Base-by-base conservation (phyloP, 208 protist species). In the Crithidia brevicula region DNA sequence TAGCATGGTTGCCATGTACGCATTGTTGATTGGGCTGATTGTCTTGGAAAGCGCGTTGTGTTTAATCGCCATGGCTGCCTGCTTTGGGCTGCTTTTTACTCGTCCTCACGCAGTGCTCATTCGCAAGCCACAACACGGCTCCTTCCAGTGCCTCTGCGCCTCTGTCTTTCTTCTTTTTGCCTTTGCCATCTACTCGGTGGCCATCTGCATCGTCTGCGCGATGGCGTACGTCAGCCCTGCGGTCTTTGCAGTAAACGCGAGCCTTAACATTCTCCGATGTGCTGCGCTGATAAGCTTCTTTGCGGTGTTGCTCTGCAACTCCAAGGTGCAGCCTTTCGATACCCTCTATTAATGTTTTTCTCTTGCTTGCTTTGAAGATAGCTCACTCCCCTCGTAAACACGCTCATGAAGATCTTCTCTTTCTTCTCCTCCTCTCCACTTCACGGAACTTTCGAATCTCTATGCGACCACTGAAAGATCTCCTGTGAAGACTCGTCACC, bases 81-180 rank as follows among this genome's bases (percentile, higher is more conserved):
- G 47, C 47, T 23, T 52, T 15, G 47, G 47, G 47, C 47, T 31
- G 47, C 47, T 20, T 15, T 52, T 52, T 23, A 52, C 47, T 5
- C 20, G 47, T 52, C 47, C 23, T 3, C 47, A 30, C 47, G 23
- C 47, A 23, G 47, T 52, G 16, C 23, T 52, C 47, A 52, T 52
- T 23, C 47, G 47, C 23, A 52, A 20, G 15, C 6, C 6, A 3
- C 7, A 3, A 18, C 25, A 20, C 47, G 6, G 20, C 47, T 30
- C 47, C 23, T 15, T 52, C 22, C 25, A 52, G 22, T 52, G 47
- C 15, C 23, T 30, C 47, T 30, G 47, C 23, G 47, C 23, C 47
- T 52, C 47, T 23, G 47, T 30, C 47, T 52, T 52, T 20, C 15
- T 23, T 6, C 47, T 30, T 15, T 52, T 52, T 23, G 15, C 6